Percentiles rank a stretch among this genome's conserved stretches.
Evolutionary conservation across 2,329 filamentous ascomycete species (phyloP).

Genomic region (Mariannaea sp.): DNA sequence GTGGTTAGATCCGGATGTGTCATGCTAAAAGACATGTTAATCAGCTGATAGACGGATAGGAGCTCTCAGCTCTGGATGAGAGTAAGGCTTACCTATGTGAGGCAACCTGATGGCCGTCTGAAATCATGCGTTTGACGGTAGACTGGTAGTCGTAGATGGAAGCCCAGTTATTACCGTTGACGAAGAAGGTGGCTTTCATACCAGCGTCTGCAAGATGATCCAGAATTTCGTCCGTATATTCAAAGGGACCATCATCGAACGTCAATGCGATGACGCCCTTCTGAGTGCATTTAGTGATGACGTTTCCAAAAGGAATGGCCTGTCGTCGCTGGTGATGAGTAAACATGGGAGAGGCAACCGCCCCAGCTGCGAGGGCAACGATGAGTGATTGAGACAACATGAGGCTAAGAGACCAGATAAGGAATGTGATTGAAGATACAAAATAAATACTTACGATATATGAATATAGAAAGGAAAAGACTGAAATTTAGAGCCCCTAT

Average conservation of each 20-base stretch:
- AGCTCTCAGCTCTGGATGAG: conserved; percentile 22
- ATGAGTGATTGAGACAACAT: conserved; percentile 1
- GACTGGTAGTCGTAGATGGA: conserved; percentile 20
- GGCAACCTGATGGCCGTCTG: conserved; percentile 59
- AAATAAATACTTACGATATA: too few relatives aligned
- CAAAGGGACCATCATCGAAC: conserved; percentile 47
- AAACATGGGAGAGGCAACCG: not conserved
- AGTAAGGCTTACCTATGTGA: conserved; percentile 46
- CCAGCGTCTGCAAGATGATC: conserved; percentile 32
- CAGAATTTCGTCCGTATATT: conserved; percentile 44
- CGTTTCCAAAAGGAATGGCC: conserved; percentile 18
- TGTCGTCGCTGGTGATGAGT: not conserved
- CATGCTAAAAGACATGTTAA: conserved; percentile 7
- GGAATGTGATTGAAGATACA: too few relatives aligned
- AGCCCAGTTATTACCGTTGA: conserved; percentile 29
- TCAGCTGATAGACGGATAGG: conserved; percentile 28
- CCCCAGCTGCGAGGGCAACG: not conserved
- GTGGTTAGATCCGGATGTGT: conserved; percentile 42
- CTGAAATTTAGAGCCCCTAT: too few relatives aligned
- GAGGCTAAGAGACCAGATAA: not conserved
- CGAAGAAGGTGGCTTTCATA: conserved; percentile 40
- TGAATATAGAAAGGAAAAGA: too few relatives aligned
- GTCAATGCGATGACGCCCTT: conserved; percentile 43
- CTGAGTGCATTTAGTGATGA: conserved; percentile 33
- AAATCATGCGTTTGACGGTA: conserved; percentile 46